phyloP scores from a whole-genome alignment of 495 filamentous ascomycete genomes.

The Aspergillus diversus region DNA sequence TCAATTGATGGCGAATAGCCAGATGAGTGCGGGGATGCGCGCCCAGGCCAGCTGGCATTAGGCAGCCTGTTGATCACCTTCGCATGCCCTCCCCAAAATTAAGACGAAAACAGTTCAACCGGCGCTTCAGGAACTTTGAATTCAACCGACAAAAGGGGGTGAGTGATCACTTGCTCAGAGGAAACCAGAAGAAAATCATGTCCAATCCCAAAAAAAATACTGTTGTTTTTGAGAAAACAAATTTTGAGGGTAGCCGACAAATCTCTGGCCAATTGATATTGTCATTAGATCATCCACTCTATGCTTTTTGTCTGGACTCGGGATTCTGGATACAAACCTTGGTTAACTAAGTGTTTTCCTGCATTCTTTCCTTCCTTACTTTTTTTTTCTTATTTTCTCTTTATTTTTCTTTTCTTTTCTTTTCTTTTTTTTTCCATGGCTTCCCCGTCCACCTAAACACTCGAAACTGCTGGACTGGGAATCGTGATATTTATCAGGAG shows the following conservation, averaged over 20 bases:
- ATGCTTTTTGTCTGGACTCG: not conserved
- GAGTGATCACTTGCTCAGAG: not conserved
- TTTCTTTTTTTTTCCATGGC: not conserved
- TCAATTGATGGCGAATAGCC: conserved; percentile 3
- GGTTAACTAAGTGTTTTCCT: too few relatives aligned
- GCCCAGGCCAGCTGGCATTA: not conserved
- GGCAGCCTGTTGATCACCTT: conserved; percentile 1
- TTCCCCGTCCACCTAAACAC: not conserved
- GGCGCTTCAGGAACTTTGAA: not conserved
- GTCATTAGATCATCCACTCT: conserved; percentile 5
- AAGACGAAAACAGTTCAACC: not conserved
- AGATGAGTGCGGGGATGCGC: not conserved
- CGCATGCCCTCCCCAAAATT: not conserved
- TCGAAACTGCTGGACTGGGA: too few relatives aligned
- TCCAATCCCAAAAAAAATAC: too few relatives aligned
- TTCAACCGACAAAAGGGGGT: not conserved
- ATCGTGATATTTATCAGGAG: too few relatives aligned
- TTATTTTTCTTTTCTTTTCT: too few relatives aligned
- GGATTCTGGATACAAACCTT: not conserved
- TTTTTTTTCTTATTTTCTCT: too few relatives aligned
- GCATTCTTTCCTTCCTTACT: too few relatives aligned
- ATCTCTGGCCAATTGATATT: not conserved
- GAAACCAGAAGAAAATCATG: too few relatives aligned
- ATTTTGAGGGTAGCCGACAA: not conserved
- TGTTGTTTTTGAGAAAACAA: too few relatives aligned